Conservation (phyloP, 2,329 filamentous ascomycete species). For the Alternaria longipes region DNA sequence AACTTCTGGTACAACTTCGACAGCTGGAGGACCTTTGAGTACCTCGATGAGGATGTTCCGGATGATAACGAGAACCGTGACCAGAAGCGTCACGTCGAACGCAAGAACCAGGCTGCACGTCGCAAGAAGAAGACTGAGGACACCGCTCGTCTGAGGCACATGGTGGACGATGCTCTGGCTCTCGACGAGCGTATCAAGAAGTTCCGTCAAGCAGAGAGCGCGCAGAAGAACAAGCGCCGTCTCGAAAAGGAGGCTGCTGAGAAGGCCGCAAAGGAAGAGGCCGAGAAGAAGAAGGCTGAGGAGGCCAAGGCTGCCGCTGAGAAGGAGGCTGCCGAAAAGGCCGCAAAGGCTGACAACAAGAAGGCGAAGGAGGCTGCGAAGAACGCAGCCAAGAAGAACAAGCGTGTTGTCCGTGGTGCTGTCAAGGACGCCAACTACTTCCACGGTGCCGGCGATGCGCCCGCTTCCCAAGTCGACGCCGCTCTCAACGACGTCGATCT, state of each 20-base stretch:
- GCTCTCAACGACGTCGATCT: conserved; percentile 87
- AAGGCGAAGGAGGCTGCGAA: conserved; percentile 99
- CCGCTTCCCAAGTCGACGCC: conserved; percentile 80
- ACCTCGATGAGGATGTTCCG: conserved; percentile 97
- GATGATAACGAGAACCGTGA: conserved; percentile 99
- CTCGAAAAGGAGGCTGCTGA: conserved; percentile 90
- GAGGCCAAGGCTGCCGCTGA: conserved; percentile 82
- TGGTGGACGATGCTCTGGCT: conserved; percentile 86
- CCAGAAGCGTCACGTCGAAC: conserved; percentile 97
- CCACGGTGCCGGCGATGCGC: conserved; percentile 69
- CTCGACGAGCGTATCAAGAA: conserved; percentile 96
- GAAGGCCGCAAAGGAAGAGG: conserved; percentile 86
- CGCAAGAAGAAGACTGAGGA: conserved; percentile 99
- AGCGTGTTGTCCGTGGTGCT: conserved; percentile 91
- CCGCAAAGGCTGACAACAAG: conserved; percentile 82
- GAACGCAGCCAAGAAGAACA: conserved; percentile 99
- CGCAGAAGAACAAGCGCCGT: conserved; percentile 95
- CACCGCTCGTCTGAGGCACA: conserved; percentile 84
- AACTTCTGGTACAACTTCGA: conserved; percentile 99
- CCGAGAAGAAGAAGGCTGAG: conserved; percentile 81
- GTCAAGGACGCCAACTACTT: conserved; percentile 99
- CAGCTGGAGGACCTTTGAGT: conserved; percentile 97
- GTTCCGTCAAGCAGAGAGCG: conserved; percentile 91
- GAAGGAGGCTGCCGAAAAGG: conserved; percentile 87
- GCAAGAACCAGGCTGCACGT: conserved; percentile 96